phyloP scores from a whole-genome alignment of 2,329 filamentous ascomycete genomes.

The Xylaria sp. region DNA sequence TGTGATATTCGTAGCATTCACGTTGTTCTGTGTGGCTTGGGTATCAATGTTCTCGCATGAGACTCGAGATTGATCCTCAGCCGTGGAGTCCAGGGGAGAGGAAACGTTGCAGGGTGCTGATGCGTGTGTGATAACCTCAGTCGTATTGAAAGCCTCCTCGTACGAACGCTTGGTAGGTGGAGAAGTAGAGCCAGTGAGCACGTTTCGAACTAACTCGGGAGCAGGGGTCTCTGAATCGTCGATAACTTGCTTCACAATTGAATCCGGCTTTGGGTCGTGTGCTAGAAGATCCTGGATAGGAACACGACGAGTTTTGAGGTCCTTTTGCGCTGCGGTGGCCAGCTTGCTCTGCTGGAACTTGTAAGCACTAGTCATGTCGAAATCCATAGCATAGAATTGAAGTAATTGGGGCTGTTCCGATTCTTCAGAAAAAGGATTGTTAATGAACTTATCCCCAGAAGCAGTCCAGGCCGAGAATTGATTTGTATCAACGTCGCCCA shows the following conservation, averaged over 20 bases:
- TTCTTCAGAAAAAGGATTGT: constrained; percentile 40
- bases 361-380: constrained; percentile 51
- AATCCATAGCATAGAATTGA: constrained; percentile 39
- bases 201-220: neutral
- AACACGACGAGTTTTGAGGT: constrained; percentile 40
- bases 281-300: constrained; percentile 47
- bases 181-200: neutral
- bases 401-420: constrained; percentile 18
- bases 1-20: neutral
- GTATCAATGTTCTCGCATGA: neutral
- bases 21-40: neutral
- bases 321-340: constrained; percentile 30
- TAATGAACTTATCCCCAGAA: constrained; percentile 51
- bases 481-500: constrained; percentile 23
- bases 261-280: constrained; percentile 40
- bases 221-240: neutral
- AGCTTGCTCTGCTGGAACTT: constrained; percentile 49
- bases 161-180: constrained; percentile 44
- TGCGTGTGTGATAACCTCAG: neutral
- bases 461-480: constrained; percentile 35
- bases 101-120: neutral
- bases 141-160: constrained; percentile 42
- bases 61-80: neutral
- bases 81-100: neutral
- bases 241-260: neutral